These are phyloP conservation scores for Lunasporangiospora selenospora DNA, from an alignment of 192 early-diverging fungal species.

Conservation along the genomic window DNA sequence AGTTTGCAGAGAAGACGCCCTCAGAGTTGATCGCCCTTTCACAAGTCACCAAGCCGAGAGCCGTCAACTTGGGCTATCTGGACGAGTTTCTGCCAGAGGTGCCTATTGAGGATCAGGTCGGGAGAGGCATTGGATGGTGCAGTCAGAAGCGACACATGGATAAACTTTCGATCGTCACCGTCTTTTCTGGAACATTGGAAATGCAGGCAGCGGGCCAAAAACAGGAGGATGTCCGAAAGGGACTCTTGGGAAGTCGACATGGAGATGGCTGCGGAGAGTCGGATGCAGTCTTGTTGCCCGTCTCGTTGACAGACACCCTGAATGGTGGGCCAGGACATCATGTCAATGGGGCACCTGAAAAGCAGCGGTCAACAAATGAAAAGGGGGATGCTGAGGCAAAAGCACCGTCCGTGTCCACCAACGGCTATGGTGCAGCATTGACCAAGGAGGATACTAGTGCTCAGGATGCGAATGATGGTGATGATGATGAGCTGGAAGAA, in stretches of 20 bases:
- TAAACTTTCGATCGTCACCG: too few relatives aligned
- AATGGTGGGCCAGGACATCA: neutral
- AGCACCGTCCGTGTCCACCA: neutral
- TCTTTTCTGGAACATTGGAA: too few relatives aligned
- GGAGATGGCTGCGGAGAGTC: conserved; percentile 3
- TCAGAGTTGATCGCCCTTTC: conserved; percentile 39
- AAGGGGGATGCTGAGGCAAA: neutral
- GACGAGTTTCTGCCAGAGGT: conserved; percentile 46
- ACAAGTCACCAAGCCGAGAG: conserved; percentile 29
- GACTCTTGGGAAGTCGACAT: conserved; percentile 21
- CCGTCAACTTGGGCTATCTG: conserved; percentile 33
- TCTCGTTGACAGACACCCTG: too few relatives aligned
- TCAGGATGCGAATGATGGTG: too few relatives aligned
- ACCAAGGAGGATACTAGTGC: neutral
- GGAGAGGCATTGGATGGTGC: conserved; percentile 41
- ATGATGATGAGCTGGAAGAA: conserved; percentile 46
- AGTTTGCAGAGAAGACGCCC: conserved; percentile 38
- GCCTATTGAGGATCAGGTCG: conserved; percentile 44
- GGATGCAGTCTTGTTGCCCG: neutral
- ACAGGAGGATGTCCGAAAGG: conserved; percentile 5
- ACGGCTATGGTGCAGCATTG: neutral
- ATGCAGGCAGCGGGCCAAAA: conserved; percentile 17
- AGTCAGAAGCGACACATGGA: too few relatives aligned
- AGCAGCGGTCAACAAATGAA: neutral
- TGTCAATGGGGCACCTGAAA: conserved; percentile 3